Conservation (phyloP, 441 rosid species). For the Sinapis alba region DNA sequence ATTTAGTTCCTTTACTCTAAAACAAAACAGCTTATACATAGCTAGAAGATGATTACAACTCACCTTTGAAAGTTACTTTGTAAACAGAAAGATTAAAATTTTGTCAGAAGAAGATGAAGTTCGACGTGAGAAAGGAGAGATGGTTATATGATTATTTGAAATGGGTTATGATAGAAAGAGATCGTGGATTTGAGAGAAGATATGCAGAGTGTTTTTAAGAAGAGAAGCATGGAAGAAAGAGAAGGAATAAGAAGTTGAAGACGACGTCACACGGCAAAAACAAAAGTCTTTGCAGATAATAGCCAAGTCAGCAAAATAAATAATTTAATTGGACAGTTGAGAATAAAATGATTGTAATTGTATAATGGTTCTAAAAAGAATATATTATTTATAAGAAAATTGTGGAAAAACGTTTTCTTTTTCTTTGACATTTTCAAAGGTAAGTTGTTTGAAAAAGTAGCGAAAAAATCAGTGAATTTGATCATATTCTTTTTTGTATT, state of each 20-base stretch:
- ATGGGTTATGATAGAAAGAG: not conserved
- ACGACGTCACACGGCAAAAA: conserved; percentile 39
- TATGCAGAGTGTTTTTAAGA: not conserved
- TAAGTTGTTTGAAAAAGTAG: conserved; percentile 3
- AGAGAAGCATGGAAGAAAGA: conserved; percentile 16
- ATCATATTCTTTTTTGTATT: not conserved
- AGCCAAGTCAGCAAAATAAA: conserved; percentile 30
- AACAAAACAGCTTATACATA: not conserved
- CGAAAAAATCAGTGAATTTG: not conserved
- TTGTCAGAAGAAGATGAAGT: conserved; percentile 16
- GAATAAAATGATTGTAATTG: not conserved
- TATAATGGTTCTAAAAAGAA: not conserved
- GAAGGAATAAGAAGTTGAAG: not conserved
- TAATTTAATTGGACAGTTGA: not conserved
- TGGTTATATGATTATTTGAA: not conserved
- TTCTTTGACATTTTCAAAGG: conserved; percentile 24
- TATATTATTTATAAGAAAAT: not conserved
- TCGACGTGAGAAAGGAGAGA: conserved; percentile 1
- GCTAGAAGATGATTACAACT: conserved; percentile 20
- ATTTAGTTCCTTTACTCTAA: conserved; percentile 5
- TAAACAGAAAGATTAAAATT: conserved; percentile 11
- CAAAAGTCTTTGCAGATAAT: conserved; percentile 16
- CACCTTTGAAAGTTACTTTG: conserved; percentile 23
- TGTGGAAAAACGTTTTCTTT: not conserved
- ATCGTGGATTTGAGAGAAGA: not conserved